Base-by-base conservation (phyloP, 306 rosid genomes). In the Begonia masoniana region DNA sequence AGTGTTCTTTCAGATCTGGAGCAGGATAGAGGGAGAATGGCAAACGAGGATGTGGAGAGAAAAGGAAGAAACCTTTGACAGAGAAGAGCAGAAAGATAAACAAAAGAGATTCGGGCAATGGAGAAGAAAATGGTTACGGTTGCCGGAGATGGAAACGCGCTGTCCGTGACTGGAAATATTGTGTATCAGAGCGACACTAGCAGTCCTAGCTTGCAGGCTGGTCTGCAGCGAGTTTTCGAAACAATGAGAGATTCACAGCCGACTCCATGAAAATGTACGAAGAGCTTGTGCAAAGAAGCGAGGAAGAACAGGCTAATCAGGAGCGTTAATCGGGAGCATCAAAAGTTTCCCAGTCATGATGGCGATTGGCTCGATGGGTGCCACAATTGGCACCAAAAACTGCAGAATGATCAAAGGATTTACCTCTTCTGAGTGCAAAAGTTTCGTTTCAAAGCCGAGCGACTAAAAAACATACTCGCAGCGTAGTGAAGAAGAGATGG, bases 201-300 rank as follows among this genome's bases (percentile, higher is more conserved):
- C 76, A 77, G 42, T 71, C 48, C 66, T 63, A 81, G 79, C 56
- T 74, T 92, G 26, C 96, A 87, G 63, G 85, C 85, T 41, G 68
- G 95, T 69, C 71, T 92, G 78, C 95, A 79, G 72, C 77, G 81
- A 51, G 79, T 87, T 68, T 92, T 92, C 56, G 95, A 92, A 78
- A 87, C 96, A 60, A 83, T 92, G 95, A 92, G 76, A 92, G 73
- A 74, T 92, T 92, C 69, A 81, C 83, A 0, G 80, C 76, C 4
- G 69, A 68, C 59, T 81, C 88, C 47, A 75, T 66, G 70, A 83
- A 49, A 79, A 84, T 76, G 46, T 92, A 87, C 2, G 95, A 83
- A 69, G 99, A 83, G 62, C 80, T 92, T 68, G 58, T 87, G 57
- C 94, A 77, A 66, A 79, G 88, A 12, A 64, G 74, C 15, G 82